Conservation (phyloP, 176 grass and related monocot species). For the Rhynchospora breviuscula region DNA sequence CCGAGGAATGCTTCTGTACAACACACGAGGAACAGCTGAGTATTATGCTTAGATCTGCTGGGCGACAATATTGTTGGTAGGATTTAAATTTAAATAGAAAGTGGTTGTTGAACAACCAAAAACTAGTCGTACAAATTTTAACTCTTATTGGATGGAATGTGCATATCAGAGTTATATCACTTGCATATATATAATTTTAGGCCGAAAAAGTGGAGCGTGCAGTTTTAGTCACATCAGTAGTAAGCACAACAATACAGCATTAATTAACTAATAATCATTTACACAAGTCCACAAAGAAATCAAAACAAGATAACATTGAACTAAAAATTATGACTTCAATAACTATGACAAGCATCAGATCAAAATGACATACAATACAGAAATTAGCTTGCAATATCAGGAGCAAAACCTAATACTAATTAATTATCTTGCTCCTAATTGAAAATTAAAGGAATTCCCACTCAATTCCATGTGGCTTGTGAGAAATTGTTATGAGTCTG, state of each 20-base stretch:
- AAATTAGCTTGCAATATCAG: slow-evolving; percentile 13
- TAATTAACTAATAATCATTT: neutral
- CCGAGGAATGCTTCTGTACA: no score
- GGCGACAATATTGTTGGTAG: no score
- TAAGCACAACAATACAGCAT: neutral
- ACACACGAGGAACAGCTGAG: no score
- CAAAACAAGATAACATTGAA: neutral
- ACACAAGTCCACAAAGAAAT: neutral
- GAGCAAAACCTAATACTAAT: slow-evolving; percentile 11
- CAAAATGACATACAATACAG: neutral
- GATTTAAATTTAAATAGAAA: no score
- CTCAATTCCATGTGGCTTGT: slow-evolving; percentile 27
- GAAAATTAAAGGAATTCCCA: neutral
- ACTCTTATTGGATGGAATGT: no score
- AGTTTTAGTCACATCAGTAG: neutral
- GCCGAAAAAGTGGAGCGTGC: neutral
- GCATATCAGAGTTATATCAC: no score
- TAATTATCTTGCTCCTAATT: neutral
- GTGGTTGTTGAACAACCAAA: no score
- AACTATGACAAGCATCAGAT: neutral
- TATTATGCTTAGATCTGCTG: no score
- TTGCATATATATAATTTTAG: neutral
- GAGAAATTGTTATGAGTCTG: slow-evolving; percentile 45
- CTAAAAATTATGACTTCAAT: no score
- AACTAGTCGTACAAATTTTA: no score